A percentile compares a stretch with the other conserved stretches of the same genome.
phyloP scores from a whole-genome alignment of 2,329 filamentous ascomycete species.

The Fusarium begoniae region DNA sequence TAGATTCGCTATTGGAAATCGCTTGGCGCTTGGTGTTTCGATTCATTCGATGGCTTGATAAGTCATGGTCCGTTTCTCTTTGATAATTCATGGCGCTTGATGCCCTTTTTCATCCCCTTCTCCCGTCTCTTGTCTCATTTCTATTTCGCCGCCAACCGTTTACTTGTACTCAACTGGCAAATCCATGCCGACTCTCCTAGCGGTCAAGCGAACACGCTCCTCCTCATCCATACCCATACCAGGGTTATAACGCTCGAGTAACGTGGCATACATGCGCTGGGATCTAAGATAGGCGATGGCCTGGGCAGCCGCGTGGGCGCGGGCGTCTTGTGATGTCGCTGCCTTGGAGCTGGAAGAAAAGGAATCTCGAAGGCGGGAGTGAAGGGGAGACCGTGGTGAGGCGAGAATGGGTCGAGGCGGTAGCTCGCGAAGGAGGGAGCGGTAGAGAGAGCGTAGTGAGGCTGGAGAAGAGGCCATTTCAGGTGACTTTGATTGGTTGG shows the following conservation, averaged over 20 bases:
- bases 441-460: slow-evolving; percentile 81
- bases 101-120: not conserved
- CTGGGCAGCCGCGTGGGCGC: slow-evolving; percentile 69
- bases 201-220: slow-evolving; percentile 84
- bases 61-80: not conserved
- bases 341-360: slow-evolving; percentile 60
- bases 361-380: slow-evolving; percentile 45
- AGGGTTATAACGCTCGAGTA: slow-evolving; percentile 93
- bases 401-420: slow-evolving; percentile 72
- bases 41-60: not conserved
- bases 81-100: not conserved
- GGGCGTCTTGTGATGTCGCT: slow-evolving; percentile 52
- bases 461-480: slow-evolving; percentile 53
- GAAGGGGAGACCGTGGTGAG: slow-evolving; percentile 64
- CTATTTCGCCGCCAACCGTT: not conserved
- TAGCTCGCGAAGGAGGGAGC: slow-evolving; percentile 87
- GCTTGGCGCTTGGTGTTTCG: not conserved
- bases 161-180: slow-evolving; percentile 71
- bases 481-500: not conserved
- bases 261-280: slow-evolving; percentile 82
- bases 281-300: slow-evolving; percentile 81
- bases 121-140: not conserved
- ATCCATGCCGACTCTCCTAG: slow-evolving; percentile 89
- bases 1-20: not conserved
- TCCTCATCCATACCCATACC: slow-evolving; percentile 88